Conservation (phyloP, 352 stramenopile genomes). For the Thalassiosira exigua region DNA sequence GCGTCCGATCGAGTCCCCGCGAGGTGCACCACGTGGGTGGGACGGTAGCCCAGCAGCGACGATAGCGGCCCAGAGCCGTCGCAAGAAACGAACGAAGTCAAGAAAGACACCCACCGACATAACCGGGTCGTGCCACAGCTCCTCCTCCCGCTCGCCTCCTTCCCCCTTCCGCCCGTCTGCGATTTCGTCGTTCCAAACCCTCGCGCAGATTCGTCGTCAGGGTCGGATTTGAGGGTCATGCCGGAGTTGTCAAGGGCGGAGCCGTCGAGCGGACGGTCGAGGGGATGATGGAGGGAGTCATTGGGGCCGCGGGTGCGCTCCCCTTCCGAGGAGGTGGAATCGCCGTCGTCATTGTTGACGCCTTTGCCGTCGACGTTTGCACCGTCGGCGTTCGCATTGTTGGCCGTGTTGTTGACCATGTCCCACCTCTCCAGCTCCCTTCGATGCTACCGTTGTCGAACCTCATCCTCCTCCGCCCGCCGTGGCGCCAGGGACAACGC, state of each 20-base stretch:
- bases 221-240: slow-evolving; percentile 75
- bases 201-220: slow-evolving; percentile 61
- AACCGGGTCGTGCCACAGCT: neutral
- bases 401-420: too few relatives aligned
- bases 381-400: too few relatives aligned
- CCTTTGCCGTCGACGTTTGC: neutral
- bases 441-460: too few relatives aligned
- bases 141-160: neutral
- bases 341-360: neutral
- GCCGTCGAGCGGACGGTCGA: slow-evolving; percentile 33
- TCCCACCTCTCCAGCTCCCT: too few relatives aligned
- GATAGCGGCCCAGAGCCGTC: slow-evolving; percentile 53
- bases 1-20: slow-evolving; percentile 52
- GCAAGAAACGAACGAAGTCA: too few relatives aligned
- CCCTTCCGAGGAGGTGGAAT: slow-evolving; percentile 6
- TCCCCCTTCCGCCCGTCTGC: slow-evolving; percentile 13
- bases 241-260: neutral
- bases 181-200: slow-evolving; percentile 49
- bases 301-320: slow-evolving; percentile 37
- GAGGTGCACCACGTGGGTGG: slow-evolving; percentile 81
- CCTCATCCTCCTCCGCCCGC: too few relatives aligned
- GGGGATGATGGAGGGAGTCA: slow-evolving; percentile 30
- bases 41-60: slow-evolving; percentile 57
- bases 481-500: too few relatives aligned
- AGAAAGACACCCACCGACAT: slow-evolving; percentile 13